phyloP scores from a whole-genome alignment of 2,329 filamentous ascomycete species.

The Claviceps africana region DNA sequence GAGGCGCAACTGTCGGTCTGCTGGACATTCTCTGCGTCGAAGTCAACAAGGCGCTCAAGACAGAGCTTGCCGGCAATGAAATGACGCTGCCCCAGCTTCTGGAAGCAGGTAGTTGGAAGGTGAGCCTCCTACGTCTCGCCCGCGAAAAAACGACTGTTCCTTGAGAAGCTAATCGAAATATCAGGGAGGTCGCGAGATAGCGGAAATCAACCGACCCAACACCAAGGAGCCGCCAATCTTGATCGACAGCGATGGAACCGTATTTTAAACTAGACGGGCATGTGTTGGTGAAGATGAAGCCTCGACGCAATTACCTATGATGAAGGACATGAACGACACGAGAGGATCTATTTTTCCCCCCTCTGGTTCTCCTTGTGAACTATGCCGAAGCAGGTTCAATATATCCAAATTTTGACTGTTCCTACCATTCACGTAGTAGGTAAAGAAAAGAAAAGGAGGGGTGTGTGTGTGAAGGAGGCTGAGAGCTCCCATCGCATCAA shows the following conservation, averaged over 20 bases:
- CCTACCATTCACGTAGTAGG: not conserved
- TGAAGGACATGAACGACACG: not conserved
- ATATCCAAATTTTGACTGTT: not conserved
- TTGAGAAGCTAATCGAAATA: not conserved
- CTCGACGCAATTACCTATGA: not conserved
- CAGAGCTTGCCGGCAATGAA: constrained; percentile 51
- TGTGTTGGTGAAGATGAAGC: not conserved
- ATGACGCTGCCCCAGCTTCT: constrained; percentile 77
- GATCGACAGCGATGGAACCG: constrained; percentile 89
- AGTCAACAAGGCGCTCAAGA: constrained; percentile 48
- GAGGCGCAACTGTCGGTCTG: constrained; percentile 47
- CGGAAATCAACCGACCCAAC: constrained; percentile 87
- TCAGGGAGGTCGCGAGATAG: constrained; percentile 83
- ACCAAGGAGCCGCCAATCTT: constrained; percentile 94
- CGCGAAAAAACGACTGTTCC: not conserved
- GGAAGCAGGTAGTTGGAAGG: constrained; percentile 97
- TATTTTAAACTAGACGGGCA: constrained; percentile 54
- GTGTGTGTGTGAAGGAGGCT: no score
- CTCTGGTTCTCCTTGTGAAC: not conserved
- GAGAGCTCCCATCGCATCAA: no score
- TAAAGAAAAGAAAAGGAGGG: no score
- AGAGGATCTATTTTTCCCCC: not conserved
- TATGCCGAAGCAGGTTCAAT: not conserved
- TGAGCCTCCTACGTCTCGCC: constrained; percentile 25
- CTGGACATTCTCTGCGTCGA: constrained; percentile 39